Conservation (phyloP, 306 rosid genomes). For the Lagenaria siceraria region DNA sequence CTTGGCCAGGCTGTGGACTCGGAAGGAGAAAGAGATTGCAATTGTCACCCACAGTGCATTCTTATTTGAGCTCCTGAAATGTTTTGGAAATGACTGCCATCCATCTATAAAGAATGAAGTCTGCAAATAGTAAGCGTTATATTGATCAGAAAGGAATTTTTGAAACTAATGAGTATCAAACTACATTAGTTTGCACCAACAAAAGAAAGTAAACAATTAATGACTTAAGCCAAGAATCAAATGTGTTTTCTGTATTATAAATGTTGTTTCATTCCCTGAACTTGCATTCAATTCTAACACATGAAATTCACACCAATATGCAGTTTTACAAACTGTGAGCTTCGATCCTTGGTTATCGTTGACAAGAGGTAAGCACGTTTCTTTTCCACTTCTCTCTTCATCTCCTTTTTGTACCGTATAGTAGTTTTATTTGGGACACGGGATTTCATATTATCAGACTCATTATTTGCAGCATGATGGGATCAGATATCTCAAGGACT, state of each 20-base stretch:
- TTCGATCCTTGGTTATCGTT: slow-evolving; percentile 64
- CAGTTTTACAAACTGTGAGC: slow-evolving; percentile 88
- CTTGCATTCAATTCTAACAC: not conserved
- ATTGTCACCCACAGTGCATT: slow-evolving; percentile 72
- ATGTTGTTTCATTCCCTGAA: not conserved
- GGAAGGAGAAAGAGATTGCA: slow-evolving; percentile 84
- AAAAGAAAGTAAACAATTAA: not conserved
- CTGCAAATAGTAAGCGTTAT: slow-evolving; percentile 1
- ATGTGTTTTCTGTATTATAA: not conserved
- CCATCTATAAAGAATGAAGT: slow-evolving; percentile 57
- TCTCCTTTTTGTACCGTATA: not conserved
- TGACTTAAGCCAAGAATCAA: not conserved
- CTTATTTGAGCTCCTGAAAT: slow-evolving; percentile 45
- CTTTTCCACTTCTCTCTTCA: not conserved
- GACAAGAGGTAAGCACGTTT: slow-evolving; percentile 59
- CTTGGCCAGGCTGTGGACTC: slow-evolving; percentile 74
- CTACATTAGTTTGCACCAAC: not conserved
- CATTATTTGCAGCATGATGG: slow-evolving; percentile 38
- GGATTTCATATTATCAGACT: not conserved
- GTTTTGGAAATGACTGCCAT: slow-evolving; percentile 84
- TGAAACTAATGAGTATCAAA: too few species aligned
- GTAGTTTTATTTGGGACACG: not conserved
- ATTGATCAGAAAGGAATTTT: not conserved
- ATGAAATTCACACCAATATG: not conserved
- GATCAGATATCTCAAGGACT: slow-evolving; percentile 48